Base-by-base conservation (phyloP, 192 early-diverging fungal genomes). In the Geranomyces michiganensis region DNA sequence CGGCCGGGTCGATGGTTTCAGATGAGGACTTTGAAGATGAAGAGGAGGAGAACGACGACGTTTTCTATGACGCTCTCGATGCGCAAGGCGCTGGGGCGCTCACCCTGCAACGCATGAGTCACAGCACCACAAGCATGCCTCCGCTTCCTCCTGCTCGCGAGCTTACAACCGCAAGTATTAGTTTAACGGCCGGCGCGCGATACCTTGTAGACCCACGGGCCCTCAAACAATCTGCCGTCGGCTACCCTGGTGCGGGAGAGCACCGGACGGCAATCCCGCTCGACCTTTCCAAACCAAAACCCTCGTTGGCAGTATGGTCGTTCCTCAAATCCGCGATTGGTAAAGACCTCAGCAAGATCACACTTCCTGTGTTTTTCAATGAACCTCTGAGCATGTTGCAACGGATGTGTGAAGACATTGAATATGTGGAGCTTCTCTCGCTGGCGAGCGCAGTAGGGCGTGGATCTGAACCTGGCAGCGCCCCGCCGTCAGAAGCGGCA, bases 331-430 rank as follows among this genome's bases (percentile, higher is more conserved):
- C 88, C 51, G 90, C 92, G 2, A 92, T 96, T 29, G 94, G 94
- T 60, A 94, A 82, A 90, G 81, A 96, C 63, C 76, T 96, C 70
- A 85, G 85, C 32, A 90, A 91, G 67, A 88, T 96, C 45, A 92
- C 92, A 0, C 82, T 96, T 32, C 94, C 94, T 0, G 94, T 94
- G 12, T 90, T 92, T 69, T 93, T 95, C 82, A 94, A 94, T 76
- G 94, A 95, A 74, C 94, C 94, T 0, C 87, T 92, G 0, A 89
- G 87, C 22, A 90, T 94, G 82, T 69, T 95, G 79, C 94, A 96
- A 77, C 82, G 92, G 53, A 91, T 94, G 83, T 87, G 89, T 24
- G 94, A 82, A 67, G 80, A 81, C 65, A 88, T 94, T 68, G 92
- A 96, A 76, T 96, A 92, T 74, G 85, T 87, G 73, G 91, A 93